phyloP scores from a whole-genome alignment of 2,329 filamentous ascomycete genomes.

The Trichoderma simmonsii region DNA sequence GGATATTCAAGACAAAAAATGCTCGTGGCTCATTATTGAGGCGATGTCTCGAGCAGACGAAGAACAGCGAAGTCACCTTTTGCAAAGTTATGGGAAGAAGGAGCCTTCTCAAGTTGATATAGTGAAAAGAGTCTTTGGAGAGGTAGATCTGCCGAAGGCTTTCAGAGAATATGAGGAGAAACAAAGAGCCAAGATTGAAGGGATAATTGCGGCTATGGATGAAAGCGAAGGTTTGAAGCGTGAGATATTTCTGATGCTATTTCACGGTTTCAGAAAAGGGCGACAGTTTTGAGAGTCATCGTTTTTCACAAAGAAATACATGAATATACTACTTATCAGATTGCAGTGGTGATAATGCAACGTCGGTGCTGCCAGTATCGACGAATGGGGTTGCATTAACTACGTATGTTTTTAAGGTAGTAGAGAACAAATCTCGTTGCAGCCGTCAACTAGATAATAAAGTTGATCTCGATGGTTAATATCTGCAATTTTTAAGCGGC shows the following conservation, averaged over 20 bases:
- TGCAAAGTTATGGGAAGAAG: not conserved
- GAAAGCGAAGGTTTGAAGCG: not conserved
- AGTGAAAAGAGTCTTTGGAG: not conserved
- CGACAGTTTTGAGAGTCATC: not conserved
- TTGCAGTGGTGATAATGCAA: no score
- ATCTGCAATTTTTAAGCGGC: not conserved
- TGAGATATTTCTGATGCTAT: not conserved
- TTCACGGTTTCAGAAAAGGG: not conserved
- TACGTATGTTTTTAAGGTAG: no score
- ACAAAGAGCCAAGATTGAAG: not conserved
- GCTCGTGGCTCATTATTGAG: not conserved
- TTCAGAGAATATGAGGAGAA: not conserved
- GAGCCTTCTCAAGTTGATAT: not conserved
- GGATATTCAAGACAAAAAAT: not conserved
- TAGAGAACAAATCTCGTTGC: no score
- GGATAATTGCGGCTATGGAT: not conserved
- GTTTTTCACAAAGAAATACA: not conserved
- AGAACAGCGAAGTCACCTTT: not conserved
- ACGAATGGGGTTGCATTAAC: not conserved
- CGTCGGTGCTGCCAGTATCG: not conserved
- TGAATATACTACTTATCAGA: no score
- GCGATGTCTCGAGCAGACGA: not conserved
- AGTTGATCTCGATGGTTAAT: not conserved
- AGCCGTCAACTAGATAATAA: not conserved
- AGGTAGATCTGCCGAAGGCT: not conserved